Evolutionary conservation across 768 basidiomycete genomes (phyloP), one percentile per base, ranked within the genome.

Genomic region (Lactarius vividus): DNA sequence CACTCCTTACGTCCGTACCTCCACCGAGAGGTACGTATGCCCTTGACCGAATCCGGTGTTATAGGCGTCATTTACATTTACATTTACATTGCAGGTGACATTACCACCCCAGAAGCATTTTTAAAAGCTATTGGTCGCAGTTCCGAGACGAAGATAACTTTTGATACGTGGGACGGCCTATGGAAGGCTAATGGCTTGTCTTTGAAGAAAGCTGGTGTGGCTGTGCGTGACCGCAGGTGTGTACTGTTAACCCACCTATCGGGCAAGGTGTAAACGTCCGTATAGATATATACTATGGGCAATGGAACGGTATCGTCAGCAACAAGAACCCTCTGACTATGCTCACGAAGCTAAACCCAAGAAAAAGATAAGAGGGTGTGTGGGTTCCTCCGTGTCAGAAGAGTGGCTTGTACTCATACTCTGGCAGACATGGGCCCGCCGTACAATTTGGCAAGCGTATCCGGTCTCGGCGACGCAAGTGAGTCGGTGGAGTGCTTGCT

Each of bases 241-340:
- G 84, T 77, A 35, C 31, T 28, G 40, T 31, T 55, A 20, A 11
- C 55, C 7, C 28, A 29, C 42, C 18, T 16, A 28, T 33, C 11
- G 15, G 53, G 35, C 40, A 53, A 20, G 40, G 59, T 65, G 39
- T 59, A 31, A 55, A 35, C 20, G 33, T 15, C 18, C 20, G 44
- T 26, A 31, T 64, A 94, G 92, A 73, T 94, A 94, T 71, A 85
- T 93, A 63, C 77, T 93, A 9, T 93, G 91, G 92, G 87, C 87
- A 70, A 86, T 92, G 86, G 85, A 91, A 73, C 93, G 91, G 73
- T 94, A 82, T 74, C 82, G 90, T 29, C 78, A 79, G 60, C 86
- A 84, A 1, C 71, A 79, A 31, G 77, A 85, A 1, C 79, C 89
- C 2, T 73, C 79, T 23, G 80, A 82, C 10, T 90, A 91, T 73